Conservation (phyloP, 345 rosid genomes). For the Arabidopsis arenosa region DNA sequence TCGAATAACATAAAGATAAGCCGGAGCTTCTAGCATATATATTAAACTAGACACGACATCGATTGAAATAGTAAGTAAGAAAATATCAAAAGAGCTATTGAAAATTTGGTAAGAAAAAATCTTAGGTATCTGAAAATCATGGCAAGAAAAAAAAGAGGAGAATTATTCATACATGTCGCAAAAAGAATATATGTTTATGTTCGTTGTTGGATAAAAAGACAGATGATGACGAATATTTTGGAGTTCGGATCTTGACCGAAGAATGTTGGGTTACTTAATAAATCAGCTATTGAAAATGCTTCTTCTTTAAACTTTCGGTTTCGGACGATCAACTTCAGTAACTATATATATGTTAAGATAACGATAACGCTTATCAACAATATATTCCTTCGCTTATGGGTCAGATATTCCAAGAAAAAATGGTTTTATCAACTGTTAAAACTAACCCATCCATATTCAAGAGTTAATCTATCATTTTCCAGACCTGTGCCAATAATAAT, state of each 20-base stretch:
- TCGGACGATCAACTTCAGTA: slow-evolving; percentile 3
- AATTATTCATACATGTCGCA: not conserved
- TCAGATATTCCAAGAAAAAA: too few relatives aligned
- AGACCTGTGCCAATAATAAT: not conserved
- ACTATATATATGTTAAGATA: not conserved
- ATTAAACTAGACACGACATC: not conserved
- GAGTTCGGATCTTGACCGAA: slow-evolving; percentile 26
- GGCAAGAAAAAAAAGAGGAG: not conserved
- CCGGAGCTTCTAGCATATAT: not conserved
- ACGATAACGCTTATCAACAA: not conserved
- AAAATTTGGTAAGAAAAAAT: not conserved
- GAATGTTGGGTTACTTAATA: slow-evolving; percentile 18
- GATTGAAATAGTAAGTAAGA: not conserved
- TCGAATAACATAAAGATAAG: not conserved
- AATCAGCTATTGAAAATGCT: slow-evolving; percentile 12
- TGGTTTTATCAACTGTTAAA: too few relatives aligned
- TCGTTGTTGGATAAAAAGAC: slow-evolving; percentile 1
- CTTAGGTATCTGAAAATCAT: not conserved
- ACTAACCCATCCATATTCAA: not conserved
- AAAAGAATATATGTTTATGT: slow-evolving; percentile 26
- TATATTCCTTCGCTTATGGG: too few relatives aligned
- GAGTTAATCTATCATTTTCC: not conserved
- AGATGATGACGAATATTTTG: slow-evolving; percentile 21
- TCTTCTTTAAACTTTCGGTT: slow-evolving; percentile 35
- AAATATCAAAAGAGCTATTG: not conserved